phyloP scores from a whole-genome alignment of 2,329 filamentous ascomycete genomes.

The Scedosporium aurantiacum region DNA sequence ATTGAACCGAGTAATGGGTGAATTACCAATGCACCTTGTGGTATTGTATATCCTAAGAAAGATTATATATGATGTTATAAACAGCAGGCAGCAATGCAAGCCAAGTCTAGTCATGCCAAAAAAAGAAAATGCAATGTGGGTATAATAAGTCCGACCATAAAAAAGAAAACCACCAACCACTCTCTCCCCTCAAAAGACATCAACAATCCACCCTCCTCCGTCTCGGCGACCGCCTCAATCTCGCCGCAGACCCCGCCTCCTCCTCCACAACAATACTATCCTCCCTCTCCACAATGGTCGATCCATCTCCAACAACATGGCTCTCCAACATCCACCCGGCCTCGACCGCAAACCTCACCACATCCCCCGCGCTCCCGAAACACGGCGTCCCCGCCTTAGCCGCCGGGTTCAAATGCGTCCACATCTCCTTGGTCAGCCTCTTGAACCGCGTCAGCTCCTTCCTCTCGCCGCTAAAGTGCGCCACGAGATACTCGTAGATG shows the following conservation, averaged over 20 bases:
- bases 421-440: constrained; percentile 39
- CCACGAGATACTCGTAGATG: constrained; percentile 41
- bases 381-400: constrained; percentile 34
- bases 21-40: too few species aligned
- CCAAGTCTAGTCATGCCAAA: not conserved
- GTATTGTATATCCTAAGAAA: too few species aligned
- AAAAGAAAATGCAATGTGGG: not conserved
- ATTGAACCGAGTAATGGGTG: too few species aligned
- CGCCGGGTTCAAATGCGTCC: constrained; percentile 40
- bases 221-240: constrained; percentile 3
- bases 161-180: not conserved
- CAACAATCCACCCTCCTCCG: not conserved
- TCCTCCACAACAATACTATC: constrained; percentile 28
- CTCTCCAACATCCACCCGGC: constrained; percentile 44
- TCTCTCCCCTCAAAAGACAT: not conserved
- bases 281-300: constrained; percentile 22
- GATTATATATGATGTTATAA: not conserved
- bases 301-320: constrained; percentile 33
- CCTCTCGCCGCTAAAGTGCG: constrained; percentile 35
- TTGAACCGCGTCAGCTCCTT: constrained; percentile 35
- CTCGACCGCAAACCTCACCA: constrained; percentile 46
- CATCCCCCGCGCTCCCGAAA: constrained; percentile 44
- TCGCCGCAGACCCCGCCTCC: constrained; percentile 8
- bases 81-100: not conserved
- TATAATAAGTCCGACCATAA: not conserved